Conservation (phyloP, 345 rosid species). For the Clarkia xantiana region DNA sequence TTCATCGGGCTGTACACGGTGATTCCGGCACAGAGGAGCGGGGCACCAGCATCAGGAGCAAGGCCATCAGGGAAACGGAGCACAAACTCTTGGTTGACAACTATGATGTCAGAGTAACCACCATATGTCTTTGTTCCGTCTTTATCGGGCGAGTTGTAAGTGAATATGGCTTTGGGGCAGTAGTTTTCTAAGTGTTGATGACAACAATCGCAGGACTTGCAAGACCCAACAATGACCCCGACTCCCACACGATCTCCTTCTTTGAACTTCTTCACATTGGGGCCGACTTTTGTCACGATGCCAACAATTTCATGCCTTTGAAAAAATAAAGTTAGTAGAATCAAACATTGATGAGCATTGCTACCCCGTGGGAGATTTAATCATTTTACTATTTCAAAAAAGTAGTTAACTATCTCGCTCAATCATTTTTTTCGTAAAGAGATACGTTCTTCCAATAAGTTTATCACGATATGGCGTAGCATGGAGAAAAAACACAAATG, state of each 20-base stretch:
- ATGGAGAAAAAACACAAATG: too few relatives aligned
- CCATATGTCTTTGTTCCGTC: conserved; percentile 62
- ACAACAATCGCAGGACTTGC: conserved; percentile 61
- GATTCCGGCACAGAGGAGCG: conserved; percentile 75
- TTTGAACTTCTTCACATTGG: conserved; percentile 50
- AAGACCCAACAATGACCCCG: conserved; percentile 60
- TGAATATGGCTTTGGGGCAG: conserved; percentile 36
- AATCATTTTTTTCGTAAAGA: too few relatives aligned
- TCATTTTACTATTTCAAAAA: too few relatives aligned
- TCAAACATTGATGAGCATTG: neutral
- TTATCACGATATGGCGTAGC: too few relatives aligned
- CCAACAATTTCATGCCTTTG: conserved; percentile 84
- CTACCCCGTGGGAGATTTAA: too few relatives aligned
- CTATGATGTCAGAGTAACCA: conserved; percentile 62
- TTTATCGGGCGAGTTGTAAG: conserved; percentile 31
- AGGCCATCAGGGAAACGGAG: conserved; percentile 48
- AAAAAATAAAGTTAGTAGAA: neutral
- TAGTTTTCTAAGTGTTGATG: conserved; percentile 63
- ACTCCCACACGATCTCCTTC: conserved; percentile 64
- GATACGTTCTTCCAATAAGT: too few relatives aligned
- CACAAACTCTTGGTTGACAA: conserved; percentile 62
- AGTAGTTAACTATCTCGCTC: too few relatives aligned
- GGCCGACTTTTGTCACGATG: conserved; percentile 44
- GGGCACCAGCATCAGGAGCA: conserved; percentile 58
- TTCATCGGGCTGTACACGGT: conserved; percentile 87